A percentile compares a stretch with the other conserved stretches of the same genome.
These are phyloP conservation scores for Wickerhamomyces ciferrii DNA, from an alignment of 805 yeast species.

Conservation along the genomic window DNA sequence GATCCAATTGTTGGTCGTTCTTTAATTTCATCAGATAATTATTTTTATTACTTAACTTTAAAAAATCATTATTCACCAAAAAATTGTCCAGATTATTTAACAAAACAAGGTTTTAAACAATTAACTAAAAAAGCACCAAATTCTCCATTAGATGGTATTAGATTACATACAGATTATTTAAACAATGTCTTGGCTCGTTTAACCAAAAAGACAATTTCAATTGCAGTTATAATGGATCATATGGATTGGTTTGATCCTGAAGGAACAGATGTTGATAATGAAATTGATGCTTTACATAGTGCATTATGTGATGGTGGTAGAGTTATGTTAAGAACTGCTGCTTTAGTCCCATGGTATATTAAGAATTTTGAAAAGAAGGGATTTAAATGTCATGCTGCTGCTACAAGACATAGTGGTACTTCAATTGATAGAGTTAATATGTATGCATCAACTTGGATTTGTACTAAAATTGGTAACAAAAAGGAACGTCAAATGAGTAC, in stretches of 20 bases:
- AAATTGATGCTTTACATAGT: conserved; percentile 56
- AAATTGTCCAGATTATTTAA: conserved; percentile 76
- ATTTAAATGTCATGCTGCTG: conserved; percentile 65
- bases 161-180: conserved; percentile 76
- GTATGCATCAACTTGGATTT: conserved; percentile 89
- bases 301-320: conserved; percentile 67
- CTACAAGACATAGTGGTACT: conserved; percentile 54
- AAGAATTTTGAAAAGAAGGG: conserved; percentile 62
- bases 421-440: conserved; percentile 78
- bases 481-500: conserved; percentile 23
- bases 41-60: conserved; percentile 69
- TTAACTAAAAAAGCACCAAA: conserved; percentile 31
- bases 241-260: conserved; percentile 85
- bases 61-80: conserved; percentile 51
- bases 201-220: conserved; percentile 56
- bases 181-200: conserved; percentile 71
- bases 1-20: conserved; percentile 69
- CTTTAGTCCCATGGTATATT: conserved; percentile 75
- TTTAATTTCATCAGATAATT: conserved; percentile 64
- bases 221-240: conserved; percentile 84
- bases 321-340: conserved; percentile 72
- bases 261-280: conserved; percentile 58
- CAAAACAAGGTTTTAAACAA: conserved; percentile 48
- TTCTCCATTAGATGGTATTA: conserved; percentile 61
- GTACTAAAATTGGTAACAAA: conserved; percentile 40